A percentile compares a stretch with the other conserved stretches of the same genome.
Conservation (phyloP, 805 yeast genomes). For the Wickerhamiella australiensis region DNA sequence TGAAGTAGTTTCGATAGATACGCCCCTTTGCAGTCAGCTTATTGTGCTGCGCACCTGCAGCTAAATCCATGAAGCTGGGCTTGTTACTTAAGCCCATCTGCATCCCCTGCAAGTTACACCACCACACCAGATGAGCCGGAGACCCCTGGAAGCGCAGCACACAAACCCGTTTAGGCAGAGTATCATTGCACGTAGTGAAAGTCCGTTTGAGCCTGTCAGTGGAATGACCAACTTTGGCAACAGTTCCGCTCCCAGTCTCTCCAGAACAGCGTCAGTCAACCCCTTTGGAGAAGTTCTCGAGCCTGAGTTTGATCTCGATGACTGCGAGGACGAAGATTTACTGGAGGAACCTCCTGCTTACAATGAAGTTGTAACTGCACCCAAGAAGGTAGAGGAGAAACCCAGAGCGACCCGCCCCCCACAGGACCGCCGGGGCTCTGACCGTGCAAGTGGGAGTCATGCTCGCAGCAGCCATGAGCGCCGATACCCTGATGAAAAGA, state of each 20-base stretch:
- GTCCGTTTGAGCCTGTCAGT: slow-evolving; percentile 22
- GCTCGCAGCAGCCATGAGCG: slow-evolving; percentile 21
- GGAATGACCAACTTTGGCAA: slow-evolving; percentile 8
- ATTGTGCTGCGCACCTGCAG: neutral
- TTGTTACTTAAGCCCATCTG: slow-evolving; percentile 3
- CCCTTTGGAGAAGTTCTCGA: slow-evolving; percentile 6
- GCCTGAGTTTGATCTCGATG: slow-evolving; percentile 7
- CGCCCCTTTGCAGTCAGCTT: neutral
- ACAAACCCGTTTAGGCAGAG: slow-evolving; percentile 23
- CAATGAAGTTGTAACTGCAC: slow-evolving; percentile 4
- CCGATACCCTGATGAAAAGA: slow-evolving; percentile 15
- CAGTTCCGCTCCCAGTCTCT: slow-evolving; percentile 5
- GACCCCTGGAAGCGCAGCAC: slow-evolving; percentile 9
- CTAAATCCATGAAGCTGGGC: neutral
- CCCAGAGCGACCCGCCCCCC: slow-evolving; percentile 3
- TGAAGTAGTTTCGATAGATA: no score
- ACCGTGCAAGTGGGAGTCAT: slow-evolving; percentile 6
- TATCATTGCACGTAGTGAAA: slow-evolving; percentile 22
- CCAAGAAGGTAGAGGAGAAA: slow-evolving; percentile 1
- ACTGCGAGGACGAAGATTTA: slow-evolving; percentile 8
- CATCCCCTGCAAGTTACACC: slow-evolving; percentile 2
- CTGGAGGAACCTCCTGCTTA: slow-evolving; percentile 5
- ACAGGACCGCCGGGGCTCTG: neutral
- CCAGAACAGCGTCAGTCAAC: neutral
- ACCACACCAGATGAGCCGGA: slow-evolving; percentile 7